A percentile compares a stretch with the other conserved stretches of the same genome.
These are phyloP conservation scores for Rhizophora mangle DNA, from an alignment of 345 rosid species.

Conservation along the genomic window DNA sequence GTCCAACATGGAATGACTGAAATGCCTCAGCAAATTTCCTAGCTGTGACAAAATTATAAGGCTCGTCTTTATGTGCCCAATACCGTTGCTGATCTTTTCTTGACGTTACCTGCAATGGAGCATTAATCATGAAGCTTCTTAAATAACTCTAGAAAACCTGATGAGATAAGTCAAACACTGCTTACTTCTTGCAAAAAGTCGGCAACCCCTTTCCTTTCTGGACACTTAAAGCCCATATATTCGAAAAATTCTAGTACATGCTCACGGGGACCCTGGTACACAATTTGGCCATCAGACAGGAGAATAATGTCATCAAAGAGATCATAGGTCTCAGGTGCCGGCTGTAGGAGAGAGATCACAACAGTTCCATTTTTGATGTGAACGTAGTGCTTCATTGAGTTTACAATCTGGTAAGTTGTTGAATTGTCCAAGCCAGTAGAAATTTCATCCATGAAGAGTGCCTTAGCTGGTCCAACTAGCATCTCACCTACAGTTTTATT, in stretches of 20 bases:
- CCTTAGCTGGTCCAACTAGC: constrained; percentile 65
- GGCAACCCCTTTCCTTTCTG: constrained; percentile 66
- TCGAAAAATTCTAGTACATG: constrained; percentile 51
- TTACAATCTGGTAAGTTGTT: constrained; percentile 69
- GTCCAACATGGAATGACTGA: constrained; percentile 39
- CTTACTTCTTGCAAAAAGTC: constrained; percentile 77
- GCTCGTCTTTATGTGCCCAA: constrained; percentile 44
- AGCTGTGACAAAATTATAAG: constrained; percentile 46
- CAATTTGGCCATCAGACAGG: constrained; percentile 55
- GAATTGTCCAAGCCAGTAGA: constrained; percentile 81
- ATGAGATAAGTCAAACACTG: not conserved
- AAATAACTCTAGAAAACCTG: not conserved
- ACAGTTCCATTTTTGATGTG: constrained; percentile 59
- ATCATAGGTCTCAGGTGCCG: constrained; percentile 65
- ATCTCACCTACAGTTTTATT: constrained; percentile 45
- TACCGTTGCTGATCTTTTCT: constrained; percentile 71
- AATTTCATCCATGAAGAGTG: constrained; percentile 70
- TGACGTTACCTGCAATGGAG: constrained; percentile 55
- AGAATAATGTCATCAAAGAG: constrained; percentile 70
- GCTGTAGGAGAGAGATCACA: constrained; percentile 73
- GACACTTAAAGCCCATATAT: constrained; percentile 69
- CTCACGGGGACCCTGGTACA: constrained; percentile 68
- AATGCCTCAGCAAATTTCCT: constrained; percentile 53
- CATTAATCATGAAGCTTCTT: not conserved
- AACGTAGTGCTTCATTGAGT: constrained; percentile 53